phyloP scores from a whole-genome alignment of 768 basidiomycete genomes.

The Mycena floridula region DNA sequence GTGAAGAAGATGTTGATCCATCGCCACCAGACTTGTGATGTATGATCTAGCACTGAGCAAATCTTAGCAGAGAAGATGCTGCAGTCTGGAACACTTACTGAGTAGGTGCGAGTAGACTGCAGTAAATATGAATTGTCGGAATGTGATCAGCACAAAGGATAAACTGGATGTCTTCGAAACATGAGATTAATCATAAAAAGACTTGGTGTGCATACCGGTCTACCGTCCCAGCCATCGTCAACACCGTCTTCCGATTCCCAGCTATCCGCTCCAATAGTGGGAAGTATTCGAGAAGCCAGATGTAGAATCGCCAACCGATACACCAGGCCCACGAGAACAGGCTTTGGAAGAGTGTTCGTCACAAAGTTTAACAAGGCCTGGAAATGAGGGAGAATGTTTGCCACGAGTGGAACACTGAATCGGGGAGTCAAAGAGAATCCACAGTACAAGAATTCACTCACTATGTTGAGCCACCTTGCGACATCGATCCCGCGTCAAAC shows the following conservation, averaged over 20 bases:
- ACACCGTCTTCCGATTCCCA: conserved; percentile 67
- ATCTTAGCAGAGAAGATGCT: not conserved
- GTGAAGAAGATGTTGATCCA: conserved; percentile 91
- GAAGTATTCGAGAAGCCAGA: conserved; percentile 74
- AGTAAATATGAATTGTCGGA: conserved; percentile 79
- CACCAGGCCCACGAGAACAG: conserved; percentile 69
- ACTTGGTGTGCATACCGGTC: conserved; percentile 47
- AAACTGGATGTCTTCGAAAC: conserved; percentile 62
- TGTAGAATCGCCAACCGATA: conserved; percentile 81
- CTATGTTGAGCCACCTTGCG: conserved; percentile 74
- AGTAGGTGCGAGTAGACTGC: conserved; percentile 85
- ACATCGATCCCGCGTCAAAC: conserved; percentile 67
- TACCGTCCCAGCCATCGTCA: conserved; percentile 62
- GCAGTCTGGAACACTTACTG: conserved; percentile 39
- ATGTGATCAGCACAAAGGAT: conserved; percentile 70
- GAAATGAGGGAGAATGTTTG: conserved; percentile 77
- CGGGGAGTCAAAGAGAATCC: not conserved
- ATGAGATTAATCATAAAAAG: conserved; percentile 7
- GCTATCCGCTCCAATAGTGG: conserved; percentile 75
- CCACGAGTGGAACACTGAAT: conserved; percentile 63
- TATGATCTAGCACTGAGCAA: conserved; percentile 69
- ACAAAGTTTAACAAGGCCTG: conserved; percentile 77
- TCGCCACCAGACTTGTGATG: conserved; percentile 91
- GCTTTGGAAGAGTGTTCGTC: conserved; percentile 80
- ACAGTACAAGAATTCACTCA: conserved; percentile 28